phyloP scores from a whole-genome alignment of 345 rosid genomes.

The Brassica carinata region DNA sequence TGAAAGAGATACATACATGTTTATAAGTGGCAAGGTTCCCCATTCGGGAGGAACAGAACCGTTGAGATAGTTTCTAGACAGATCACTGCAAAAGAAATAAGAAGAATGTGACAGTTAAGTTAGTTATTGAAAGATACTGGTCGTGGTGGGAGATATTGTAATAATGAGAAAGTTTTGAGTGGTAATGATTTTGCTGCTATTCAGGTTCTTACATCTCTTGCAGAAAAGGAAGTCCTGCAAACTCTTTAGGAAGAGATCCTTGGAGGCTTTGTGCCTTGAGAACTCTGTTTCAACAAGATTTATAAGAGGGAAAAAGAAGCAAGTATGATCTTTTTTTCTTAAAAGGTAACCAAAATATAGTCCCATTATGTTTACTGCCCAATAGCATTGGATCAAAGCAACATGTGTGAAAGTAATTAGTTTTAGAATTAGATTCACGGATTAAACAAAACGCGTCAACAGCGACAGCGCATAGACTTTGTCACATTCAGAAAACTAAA shows the following conservation, averaged over 20 bases:
- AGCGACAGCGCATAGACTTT: conserved; percentile 13
- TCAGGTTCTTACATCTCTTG: conserved; percentile 44
- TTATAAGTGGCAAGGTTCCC: conserved; percentile 45
- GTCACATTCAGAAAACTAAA: neutral
- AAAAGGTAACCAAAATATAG: neutral
- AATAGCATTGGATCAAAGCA: neutral
- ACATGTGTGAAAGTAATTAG: neutral
- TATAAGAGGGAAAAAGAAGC: neutral
- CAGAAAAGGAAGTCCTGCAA: conserved; percentile 47
- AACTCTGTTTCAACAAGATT: conserved; percentile 37
- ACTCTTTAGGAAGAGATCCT: conserved; percentile 50
- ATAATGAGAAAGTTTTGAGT: neutral
- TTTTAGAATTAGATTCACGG: neutral
- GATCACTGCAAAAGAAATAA: conserved; percentile 42
- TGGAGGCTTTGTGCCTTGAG: conserved; percentile 47
- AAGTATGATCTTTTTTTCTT: neutral
- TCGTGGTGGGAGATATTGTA: neutral
- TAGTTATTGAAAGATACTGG: neutral
- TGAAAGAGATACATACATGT: conserved; percentile 38
- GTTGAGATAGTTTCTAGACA: conserved; percentile 52
- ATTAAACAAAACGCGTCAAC: conserved; percentile 25
- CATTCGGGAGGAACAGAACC: conserved; percentile 57
- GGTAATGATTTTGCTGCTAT: neutral
- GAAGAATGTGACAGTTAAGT: conserved; percentile 19
- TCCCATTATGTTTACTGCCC: conserved; percentile 20